Evolutionary conservation across 208 protist genomes (phyloP), one percentile per base, ranked within the genome.

Genomic region (Leishmania guyanensis): DNA sequence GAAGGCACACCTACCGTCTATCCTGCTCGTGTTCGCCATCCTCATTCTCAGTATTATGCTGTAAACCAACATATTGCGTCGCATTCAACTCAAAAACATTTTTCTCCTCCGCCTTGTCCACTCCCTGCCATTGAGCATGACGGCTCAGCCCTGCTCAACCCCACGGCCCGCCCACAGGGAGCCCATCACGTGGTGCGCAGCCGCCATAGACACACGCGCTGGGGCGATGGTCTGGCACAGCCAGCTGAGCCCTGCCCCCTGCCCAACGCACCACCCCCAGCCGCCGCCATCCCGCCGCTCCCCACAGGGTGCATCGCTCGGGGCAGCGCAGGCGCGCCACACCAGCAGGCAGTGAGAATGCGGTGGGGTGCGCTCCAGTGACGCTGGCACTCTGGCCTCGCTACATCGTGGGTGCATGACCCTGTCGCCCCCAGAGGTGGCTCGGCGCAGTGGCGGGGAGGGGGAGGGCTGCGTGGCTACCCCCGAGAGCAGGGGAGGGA

Each of bases 1-100:
- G 14, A 81, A 71, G 58, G 86, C 92, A 3, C 87, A 91, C 70
- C 20, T 88, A 0, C 90, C 92, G 5, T 76, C 77, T 50, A 39
- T 78, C 66, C 4, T 84, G 36, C 78, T 85, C n/a, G 14, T 84
- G 62, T 16, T 53, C n/a, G 29, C 81, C 43, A 56, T 85, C 62
- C 10, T 79, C 0, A 46, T 84, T 33, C 62, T 88, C 43, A 5
- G 70, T 43, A 0, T 64, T 36, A 12, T 86, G 2, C 46, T 80
- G 22, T 81, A 75, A 79, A 62, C 17, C 50, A 1, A 1, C 53
- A 0, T 12, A 20, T 12, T 72, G 4, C 2, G 12, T 60, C 50
- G 26, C 29, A 10, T 20, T 72, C 36, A 22, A 72, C 17, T 53
- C 20, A 8, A 16, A 14, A 39, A 39, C 36, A 33, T 33, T 33